These are phyloP conservation scores for Tylopilus plumbeoviolaceoides DNA, from an alignment of 768 basidiomycete genomes.

Conservation along the genomic window DNA sequence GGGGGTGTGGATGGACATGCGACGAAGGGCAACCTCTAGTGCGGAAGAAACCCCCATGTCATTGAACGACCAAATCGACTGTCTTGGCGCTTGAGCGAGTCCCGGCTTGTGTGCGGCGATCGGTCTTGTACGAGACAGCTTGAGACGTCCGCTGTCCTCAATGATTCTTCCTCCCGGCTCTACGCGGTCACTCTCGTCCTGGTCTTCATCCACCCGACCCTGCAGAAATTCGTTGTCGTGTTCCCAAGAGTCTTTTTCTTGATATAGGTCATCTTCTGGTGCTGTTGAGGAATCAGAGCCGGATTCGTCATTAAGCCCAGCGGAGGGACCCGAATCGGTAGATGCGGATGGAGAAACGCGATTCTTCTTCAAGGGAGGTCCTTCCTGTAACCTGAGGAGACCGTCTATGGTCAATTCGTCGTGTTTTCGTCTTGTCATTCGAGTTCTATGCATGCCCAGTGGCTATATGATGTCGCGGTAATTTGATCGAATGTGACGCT, in stretches of 20 bases:
- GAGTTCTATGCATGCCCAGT: not conserved
- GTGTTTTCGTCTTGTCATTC: conserved; percentile 17
- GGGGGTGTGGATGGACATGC: conserved; percentile 82
- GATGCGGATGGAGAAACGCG: conserved; percentile 6
- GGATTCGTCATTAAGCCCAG: not conserved
- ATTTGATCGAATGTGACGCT: no score
- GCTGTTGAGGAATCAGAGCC: conserved; percentile 5
- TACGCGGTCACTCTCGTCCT: not conserved
- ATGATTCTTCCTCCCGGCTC: conserved; percentile 2
- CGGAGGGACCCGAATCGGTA: not conserved
- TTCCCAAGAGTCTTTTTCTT: conserved; percentile 17
- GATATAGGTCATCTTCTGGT: conserved; percentile 11
- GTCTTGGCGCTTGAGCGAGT: conserved; percentile 5
- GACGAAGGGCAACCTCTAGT: conserved; percentile 60
- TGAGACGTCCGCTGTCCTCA: conserved; percentile 17
- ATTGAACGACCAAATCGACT: conserved; percentile 39
- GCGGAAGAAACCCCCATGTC: conserved; percentile 56
- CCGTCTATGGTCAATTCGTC: conserved; percentile 41
- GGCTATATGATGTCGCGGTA: not conserved
- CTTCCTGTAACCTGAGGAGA: conserved; percentile 44
- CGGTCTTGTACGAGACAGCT: conserved; percentile 21
- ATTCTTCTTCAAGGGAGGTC: conserved; percentile 35
- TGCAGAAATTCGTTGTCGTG: conserved; percentile 7
- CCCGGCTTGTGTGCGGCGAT: conserved; percentile 7
- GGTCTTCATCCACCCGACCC: conserved; percentile 1